Conservation (phyloP, 257 asterid genomes). For the Nemophila menziesii region DNA sequence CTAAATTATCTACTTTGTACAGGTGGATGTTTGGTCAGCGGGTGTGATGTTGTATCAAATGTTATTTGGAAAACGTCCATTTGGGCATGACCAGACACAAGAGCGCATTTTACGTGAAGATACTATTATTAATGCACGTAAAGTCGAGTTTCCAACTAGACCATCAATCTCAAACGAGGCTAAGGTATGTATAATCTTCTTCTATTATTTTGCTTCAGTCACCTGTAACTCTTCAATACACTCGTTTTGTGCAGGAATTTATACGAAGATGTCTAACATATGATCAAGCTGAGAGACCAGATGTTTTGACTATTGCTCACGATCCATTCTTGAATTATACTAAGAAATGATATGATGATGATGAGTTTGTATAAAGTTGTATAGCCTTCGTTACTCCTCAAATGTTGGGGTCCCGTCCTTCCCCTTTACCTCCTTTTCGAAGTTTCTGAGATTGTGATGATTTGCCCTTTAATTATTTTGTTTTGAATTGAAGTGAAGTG, state of each 20-base stretch:
- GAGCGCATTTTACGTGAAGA: conserved; percentile 95
- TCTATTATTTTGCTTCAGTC: not conserved
- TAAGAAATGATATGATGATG: conserved; percentile 46
- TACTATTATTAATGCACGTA: conserved; percentile 87
- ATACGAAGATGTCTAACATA: conserved; percentile 89
- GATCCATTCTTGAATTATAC: conserved; percentile 72
- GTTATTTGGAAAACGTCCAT: conserved; percentile 91
- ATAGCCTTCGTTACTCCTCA: conserved; percentile 9
- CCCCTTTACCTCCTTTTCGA: not conserved
- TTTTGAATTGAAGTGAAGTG: not conserved
- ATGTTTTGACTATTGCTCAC: conserved; percentile 71
- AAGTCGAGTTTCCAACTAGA: conserved; percentile 87
- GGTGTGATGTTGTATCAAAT: conserved; percentile 91
- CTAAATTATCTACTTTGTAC: conserved; percentile 11
- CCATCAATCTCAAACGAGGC: conserved; percentile 91
- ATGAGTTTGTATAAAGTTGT: conserved; percentile 38
- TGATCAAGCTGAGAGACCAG: conserved; percentile 86
- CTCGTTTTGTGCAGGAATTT: conserved; percentile 49
- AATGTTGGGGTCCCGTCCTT: not conserved
- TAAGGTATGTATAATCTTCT: conserved; percentile 47
- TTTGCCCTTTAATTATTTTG: not conserved
- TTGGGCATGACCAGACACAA: conserved; percentile 94
- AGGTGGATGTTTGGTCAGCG: conserved; percentile 99
- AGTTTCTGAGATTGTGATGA: not conserved
- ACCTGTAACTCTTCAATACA: not conserved